phyloP scores from a whole-genome alignment of 2,329 filamentous ascomycete genomes.

The Stagonosporopsis rhizophila region DNA sequence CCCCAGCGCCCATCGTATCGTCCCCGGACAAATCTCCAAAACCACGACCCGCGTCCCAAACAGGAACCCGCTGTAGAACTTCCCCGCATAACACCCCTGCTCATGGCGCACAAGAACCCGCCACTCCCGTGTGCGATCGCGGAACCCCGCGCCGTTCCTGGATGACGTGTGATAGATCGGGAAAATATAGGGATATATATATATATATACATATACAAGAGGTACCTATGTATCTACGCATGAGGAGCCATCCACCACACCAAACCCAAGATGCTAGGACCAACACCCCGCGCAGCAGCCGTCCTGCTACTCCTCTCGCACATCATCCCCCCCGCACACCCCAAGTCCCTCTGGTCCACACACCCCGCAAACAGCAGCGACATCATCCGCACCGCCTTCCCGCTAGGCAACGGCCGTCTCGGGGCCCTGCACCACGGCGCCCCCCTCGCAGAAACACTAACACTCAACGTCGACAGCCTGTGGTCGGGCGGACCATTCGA shows the following conservation, averaged over 20 bases:
- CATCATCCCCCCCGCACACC: not conserved
- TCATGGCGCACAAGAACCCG: not conserved
- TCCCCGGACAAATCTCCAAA: constrained; percentile 7
- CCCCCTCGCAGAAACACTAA: constrained; percentile 53
- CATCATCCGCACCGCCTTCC: constrained; percentile 47
- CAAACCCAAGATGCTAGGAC: not conserved
- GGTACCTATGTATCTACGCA: too few species aligned
- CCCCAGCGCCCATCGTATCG: too few species aligned
- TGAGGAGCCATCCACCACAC: not conserved
- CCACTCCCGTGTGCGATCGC: too few species aligned
- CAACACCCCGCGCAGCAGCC: not conserved
- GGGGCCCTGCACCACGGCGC: constrained; percentile 56
- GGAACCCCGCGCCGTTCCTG: not conserved
- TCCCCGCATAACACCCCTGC: constrained; percentile 1
- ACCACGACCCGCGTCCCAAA: constrained; percentile 1
- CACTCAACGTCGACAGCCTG: constrained; percentile 58
- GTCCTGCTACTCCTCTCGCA: not conserved
- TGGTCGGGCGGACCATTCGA: constrained; percentile 62
- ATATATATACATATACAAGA: too few species aligned
- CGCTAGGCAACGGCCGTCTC: constrained; percentile 59
- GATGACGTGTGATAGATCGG: not conserved
- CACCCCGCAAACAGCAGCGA: constrained; percentile 28
- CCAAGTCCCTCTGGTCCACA: constrained; percentile 30
- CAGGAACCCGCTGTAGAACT: not conserved
- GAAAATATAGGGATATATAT: not conserved